A percentile compares a stretch with the other conserved stretches of the same genome.
Evolutionary conservation across 2,329 filamentous ascomycete species (phyloP).

Genomic region (Stagonosporopsis chrysanthemi): DNA sequence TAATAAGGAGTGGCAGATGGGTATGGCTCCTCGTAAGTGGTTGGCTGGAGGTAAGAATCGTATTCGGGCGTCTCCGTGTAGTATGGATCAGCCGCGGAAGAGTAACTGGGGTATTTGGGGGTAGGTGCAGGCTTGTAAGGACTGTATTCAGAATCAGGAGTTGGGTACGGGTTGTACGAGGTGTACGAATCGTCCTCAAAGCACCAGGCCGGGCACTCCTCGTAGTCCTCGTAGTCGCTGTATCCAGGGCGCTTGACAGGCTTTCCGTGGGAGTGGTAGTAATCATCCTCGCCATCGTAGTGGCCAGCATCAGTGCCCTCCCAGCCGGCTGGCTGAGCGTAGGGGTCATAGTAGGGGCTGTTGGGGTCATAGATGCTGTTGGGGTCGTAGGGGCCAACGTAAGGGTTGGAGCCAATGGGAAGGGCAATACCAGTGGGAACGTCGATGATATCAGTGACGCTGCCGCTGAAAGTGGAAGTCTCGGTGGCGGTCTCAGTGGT

Average conservation of each 20-base stretch:
- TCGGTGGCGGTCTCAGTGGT: neutral
- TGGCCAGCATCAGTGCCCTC: conserved; percentile 17
- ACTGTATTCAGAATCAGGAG: conserved; percentile 6
- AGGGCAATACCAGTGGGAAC: neutral
- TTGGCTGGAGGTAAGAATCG: conserved; percentile 1
- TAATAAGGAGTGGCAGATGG: neutral
- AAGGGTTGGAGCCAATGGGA: conserved; percentile 5
- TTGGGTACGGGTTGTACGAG: conserved; percentile 6
- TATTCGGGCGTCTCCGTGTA: conserved; percentile 6
- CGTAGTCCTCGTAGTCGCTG: conserved; percentile 10
- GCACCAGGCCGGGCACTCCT: conserved; percentile 27
- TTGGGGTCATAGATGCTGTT: conserved; percentile 12
- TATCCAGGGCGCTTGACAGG: conserved; percentile 1
- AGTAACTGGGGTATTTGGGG: conserved; percentile 3
- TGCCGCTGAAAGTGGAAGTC: neutral
- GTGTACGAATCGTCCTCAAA: conserved; percentile 8
- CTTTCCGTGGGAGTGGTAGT: neutral
- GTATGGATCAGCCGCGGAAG: conserved; percentile 5
- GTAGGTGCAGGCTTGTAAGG: conserved; percentile 9
- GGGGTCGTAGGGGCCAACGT: conserved; percentile 1
- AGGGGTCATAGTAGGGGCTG: conserved; percentile 14
- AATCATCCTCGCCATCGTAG: conserved; percentile 23
- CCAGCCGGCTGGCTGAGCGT: conserved; percentile 16
- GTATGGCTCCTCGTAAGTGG: neutral
- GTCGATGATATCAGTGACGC: neutral